Conservation (phyloP, 2,329 filamentous ascomycete genomes). For the Monosporascus sp. region DNA sequence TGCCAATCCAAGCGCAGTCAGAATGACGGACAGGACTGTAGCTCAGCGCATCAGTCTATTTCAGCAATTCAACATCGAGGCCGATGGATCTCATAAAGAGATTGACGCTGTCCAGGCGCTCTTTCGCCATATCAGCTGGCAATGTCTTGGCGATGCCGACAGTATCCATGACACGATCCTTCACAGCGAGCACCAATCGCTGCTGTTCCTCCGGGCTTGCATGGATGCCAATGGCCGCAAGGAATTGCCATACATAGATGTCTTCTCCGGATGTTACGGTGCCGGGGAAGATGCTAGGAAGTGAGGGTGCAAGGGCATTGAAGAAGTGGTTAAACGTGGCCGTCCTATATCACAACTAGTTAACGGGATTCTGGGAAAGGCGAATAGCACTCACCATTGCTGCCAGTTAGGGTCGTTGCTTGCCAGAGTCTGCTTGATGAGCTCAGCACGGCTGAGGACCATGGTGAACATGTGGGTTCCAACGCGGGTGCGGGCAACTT, state of each 20-base stretch:
- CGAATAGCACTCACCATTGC: conserved; percentile 58
- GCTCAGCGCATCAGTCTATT: conserved; percentile 20
- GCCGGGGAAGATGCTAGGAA: conserved; percentile 84
- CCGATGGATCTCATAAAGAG: conserved; percentile 98
- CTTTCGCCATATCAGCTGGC: conserved; percentile 76
- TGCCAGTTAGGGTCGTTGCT: conserved; percentile 69
- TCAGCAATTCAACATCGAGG: conserved; percentile 80
- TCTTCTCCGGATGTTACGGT: conserved; percentile 88
- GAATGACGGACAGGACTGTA: conserved; percentile 1
- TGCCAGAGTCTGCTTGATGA: conserved; percentile 76
- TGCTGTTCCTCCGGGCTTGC: conserved; percentile 94
- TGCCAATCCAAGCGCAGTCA: background rate
- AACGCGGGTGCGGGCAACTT: conserved; percentile 81
- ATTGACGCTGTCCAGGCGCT: conserved; percentile 87
- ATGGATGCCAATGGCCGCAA: conserved; percentile 90
- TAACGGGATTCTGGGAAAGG: background rate
- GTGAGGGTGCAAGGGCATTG: conserved; percentile 75
- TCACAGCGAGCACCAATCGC: conserved; percentile 87
- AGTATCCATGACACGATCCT: conserved; percentile 96
- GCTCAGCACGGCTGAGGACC: conserved; percentile 87
- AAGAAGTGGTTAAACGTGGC: conserved; percentile 82
- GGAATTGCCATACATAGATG: conserved; percentile 96
- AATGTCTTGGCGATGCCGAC: conserved; percentile 84
- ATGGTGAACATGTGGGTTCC: conserved; percentile 89
- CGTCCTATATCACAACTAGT: conserved; percentile 48